Base-by-base conservation (phyloP, 2,329 filamentous ascomycete genomes). In the Calonectria fujianensis region DNA sequence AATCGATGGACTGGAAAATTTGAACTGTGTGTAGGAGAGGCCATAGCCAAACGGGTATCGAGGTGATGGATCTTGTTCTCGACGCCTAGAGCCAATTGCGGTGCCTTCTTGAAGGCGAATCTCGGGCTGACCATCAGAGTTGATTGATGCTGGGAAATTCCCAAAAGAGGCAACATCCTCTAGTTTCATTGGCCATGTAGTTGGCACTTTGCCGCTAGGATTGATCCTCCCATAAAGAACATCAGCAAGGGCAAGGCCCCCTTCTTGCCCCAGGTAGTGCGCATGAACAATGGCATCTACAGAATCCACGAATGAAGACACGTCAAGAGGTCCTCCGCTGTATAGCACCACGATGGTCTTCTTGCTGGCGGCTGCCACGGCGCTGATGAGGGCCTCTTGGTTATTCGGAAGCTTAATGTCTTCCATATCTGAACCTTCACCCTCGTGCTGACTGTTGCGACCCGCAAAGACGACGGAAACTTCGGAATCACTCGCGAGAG, bases 331-430 rank as follows among this genome's bases (percentile, higher is more conserved):
- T 1, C 57, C 57, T 29, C 57, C 57, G 24, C 35, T 29, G 35
- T 41, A 61, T 8, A 61, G 57, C n/a, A 61, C 57, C n/a, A 61
- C 57, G n/a, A 61, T 39, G 7, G 57, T 61, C 35, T 61, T 39
- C n/a, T 41, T 61, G 31, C 57, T 61, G 35, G 14, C 57, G 16
- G 57, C 57, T 20, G 57, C 32, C 57, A 61, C 57, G 9, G 57
- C n/a, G n/a, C 35, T 39, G 27, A 61, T 61, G 2, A 61, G 57
- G 24, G 13, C 31, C 39, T 41, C 57, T 29, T 61, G 57, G 14
- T 41, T 29, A n/a, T 61, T 61, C 10, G 57, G 57, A 61, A 61
- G 57, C 8, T 18, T 35, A 14, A 61, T 61, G 13, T 41, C 10
- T 24, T 41, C 35, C 35, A 61, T 61, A 5, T 61, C 57, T 16